A percentile compares a stretch with the other conserved stretches of the same genome.
These are phyloP conservation scores for Tricholoma sp. DNA, from an alignment of 768 basidiomycete genomes.

Conservation along the genomic window DNA sequence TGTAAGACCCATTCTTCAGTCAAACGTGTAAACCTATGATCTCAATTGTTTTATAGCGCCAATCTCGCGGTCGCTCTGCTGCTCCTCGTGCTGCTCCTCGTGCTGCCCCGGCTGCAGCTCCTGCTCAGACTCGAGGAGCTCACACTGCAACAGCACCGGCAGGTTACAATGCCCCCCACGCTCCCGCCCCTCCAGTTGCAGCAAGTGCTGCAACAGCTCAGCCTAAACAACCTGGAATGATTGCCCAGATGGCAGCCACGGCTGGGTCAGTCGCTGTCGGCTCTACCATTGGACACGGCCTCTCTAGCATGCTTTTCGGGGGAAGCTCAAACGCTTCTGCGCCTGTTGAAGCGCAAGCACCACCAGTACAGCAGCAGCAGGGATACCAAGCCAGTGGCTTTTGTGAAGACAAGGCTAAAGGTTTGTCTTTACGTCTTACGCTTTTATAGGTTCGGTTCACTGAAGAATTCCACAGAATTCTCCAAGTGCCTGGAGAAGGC, in stretches of 20 bases:
- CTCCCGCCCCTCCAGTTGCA: conserved; percentile 39
- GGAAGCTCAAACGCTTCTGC: conserved; percentile 45
- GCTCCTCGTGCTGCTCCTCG: conserved; percentile 33
- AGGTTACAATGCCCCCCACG: conserved; percentile 34
- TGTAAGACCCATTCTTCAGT: conserved; percentile 23
- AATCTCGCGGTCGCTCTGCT: conserved; percentile 71
- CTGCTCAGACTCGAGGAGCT: conserved; percentile 42
- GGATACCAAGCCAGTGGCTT: conserved; percentile 33
- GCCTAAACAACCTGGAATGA: conserved; percentile 60
- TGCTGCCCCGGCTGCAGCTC: conserved; percentile 37
- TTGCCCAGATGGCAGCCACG: conserved; percentile 84
- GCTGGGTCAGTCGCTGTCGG: conserved; percentile 89
- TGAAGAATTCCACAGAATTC: conserved; percentile 52
- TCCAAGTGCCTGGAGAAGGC: conserved; percentile 81
- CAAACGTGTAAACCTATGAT: not conserved
- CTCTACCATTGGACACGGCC: conserved; percentile 84
- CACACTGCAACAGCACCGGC: conserved; percentile 49
- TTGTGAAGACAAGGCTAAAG: conserved; percentile 82
- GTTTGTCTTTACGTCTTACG: conserved; percentile 27
- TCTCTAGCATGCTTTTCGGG: conserved; percentile 88
- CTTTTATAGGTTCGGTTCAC: not conserved
- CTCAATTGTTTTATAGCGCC: conserved; percentile 43
- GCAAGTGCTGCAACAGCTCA: conserved; percentile 39
- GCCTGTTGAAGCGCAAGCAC: conserved; percentile 44
- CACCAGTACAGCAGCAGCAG: conserved; percentile 45